phyloP scores from a whole-genome alignment of 345 rosid genomes.

The Camelina hispida region DNA sequence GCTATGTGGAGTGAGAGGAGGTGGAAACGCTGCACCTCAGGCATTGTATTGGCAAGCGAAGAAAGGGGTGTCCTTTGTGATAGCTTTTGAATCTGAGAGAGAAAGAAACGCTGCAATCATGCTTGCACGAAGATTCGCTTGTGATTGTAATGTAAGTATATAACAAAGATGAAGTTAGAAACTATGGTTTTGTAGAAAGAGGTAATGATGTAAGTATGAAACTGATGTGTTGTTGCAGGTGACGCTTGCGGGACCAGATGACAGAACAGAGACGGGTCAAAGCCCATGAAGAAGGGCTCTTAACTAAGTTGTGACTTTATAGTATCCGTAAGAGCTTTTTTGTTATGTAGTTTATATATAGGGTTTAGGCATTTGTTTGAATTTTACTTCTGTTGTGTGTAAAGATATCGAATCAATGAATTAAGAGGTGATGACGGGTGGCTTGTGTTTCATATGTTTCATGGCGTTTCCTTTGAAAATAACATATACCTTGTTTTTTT shows the following conservation, averaged over 20 bases:
- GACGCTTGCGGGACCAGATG: slow-evolving; percentile 48
- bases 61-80: slow-evolving; percentile 70
- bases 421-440: slow-evolving; percentile 14
- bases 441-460: slow-evolving; percentile 31
- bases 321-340: slow-evolving; percentile 29
- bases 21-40: slow-evolving; percentile 95
- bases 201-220: slow-evolving; percentile 29
- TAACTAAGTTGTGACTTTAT: slow-evolving; percentile 25
- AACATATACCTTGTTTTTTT: background rate
- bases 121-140: slow-evolving; percentile 96
- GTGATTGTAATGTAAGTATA: slow-evolving; percentile 89
- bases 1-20: slow-evolving; percentile 99
- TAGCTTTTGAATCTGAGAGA: slow-evolving; percentile 90
- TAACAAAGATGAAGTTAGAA: slow-evolving; percentile 12
- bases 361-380: slow-evolving; percentile 34
- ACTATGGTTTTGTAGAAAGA: background rate
- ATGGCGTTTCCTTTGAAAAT: slow-evolving; percentile 17
- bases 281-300: slow-evolving; percentile 1
- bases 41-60: slow-evolving; percentile 92
- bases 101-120: slow-evolving; percentile 89
- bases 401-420: slow-evolving; percentile 27
- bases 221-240: slow-evolving; percentile 40
- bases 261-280: slow-evolving; percentile 40
- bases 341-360: slow-evolving; percentile 37
- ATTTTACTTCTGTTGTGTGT: slow-evolving; percentile 38